Conservation (phyloP, 306 rosid species). For the Quercus variabilis region DNA sequence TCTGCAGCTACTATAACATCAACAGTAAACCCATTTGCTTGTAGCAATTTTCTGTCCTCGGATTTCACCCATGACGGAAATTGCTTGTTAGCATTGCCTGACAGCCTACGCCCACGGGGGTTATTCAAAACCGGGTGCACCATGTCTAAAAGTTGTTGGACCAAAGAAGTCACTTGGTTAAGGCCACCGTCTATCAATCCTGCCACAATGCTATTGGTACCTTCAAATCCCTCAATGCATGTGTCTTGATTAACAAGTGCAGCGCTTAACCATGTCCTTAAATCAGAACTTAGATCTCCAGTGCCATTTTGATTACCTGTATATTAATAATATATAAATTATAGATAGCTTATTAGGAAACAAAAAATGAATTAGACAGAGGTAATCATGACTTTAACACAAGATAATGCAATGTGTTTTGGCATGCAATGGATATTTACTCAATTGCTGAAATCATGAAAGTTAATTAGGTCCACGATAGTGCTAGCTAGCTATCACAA, state of each 20-base stretch:
- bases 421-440: too few relatives aligned
- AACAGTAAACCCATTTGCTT: slow-evolving; percentile 30
- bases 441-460: not conserved
- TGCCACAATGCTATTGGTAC: slow-evolving; percentile 54
- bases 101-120: not conserved
- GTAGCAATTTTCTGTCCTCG: slow-evolving; percentile 42
- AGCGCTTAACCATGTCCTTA: slow-evolving; percentile 90
- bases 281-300: slow-evolving; percentile 64
- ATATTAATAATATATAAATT: not conserved
- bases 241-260: slow-evolving; percentile 65
- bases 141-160: slow-evolving; percentile 45
- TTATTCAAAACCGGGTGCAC: slow-evolving; percentile 27
- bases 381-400: too few relatives aligned
- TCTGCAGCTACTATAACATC: slow-evolving; percentile 68
- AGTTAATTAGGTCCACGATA: not conserved
- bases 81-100: not conserved
- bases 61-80: slow-evolving; percentile 62
- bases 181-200: slow-evolving; percentile 41
- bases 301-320: slow-evolving; percentile 66
- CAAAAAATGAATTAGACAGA: too few relatives aligned
- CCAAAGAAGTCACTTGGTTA: slow-evolving; percentile 41
- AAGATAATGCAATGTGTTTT: too few relatives aligned
- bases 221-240: slow-evolving; percentile 79
- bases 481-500: too few relatives aligned
- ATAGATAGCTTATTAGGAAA: not conserved